Conservation (phyloP, 768 basidiomycete genomes). For the Lactifluus pinguis region DNA sequence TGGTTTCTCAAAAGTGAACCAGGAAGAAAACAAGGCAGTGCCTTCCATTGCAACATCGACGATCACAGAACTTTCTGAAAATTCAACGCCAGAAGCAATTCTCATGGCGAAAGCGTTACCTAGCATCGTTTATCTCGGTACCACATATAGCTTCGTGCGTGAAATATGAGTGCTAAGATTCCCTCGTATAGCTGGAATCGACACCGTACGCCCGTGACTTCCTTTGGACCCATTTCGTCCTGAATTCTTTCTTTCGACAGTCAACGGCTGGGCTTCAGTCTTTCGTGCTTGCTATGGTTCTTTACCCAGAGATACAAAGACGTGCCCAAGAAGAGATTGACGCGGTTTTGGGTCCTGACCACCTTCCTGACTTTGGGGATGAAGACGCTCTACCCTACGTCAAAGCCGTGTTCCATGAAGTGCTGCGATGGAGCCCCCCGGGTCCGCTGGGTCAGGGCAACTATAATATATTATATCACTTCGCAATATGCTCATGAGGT, state of each 20-base stretch:
- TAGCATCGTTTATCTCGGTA: slow-evolving; percentile 1
- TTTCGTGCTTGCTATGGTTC: slow-evolving; percentile 28
- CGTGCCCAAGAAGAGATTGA: slow-evolving; percentile 28
- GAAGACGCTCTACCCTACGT: slow-evolving; percentile 7
- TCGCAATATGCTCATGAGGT: not conserved
- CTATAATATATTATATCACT: not conserved
- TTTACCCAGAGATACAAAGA: slow-evolving; percentile 24
- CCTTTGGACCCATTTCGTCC: not conserved
- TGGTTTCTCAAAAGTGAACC: not conserved
- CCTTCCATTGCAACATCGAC: slow-evolving; percentile 5
- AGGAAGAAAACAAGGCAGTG: slow-evolving; percentile 1
- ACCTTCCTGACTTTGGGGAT: slow-evolving; percentile 4
- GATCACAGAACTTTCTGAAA: not conserved
- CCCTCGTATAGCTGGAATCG: slow-evolving; percentile 2
- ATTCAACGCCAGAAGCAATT: slow-evolving; percentile 1
- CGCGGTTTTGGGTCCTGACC: slow-evolving; percentile 1
- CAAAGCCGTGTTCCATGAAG: slow-evolving; percentile 11
- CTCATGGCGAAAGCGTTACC: slow-evolving; percentile 7
- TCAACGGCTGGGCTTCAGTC: slow-evolving; percentile 14
- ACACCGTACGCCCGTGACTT: not conserved
- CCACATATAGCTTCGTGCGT: not conserved
- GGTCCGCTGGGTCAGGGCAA: slow-evolving; percentile 1
- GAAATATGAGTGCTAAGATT: not conserved
- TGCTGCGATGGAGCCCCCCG: slow-evolving; percentile 11
- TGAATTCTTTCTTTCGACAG: not conserved